Conservation (phyloP, 2,329 filamentous ascomycete genomes). For the Monosporascus sp. region DNA sequence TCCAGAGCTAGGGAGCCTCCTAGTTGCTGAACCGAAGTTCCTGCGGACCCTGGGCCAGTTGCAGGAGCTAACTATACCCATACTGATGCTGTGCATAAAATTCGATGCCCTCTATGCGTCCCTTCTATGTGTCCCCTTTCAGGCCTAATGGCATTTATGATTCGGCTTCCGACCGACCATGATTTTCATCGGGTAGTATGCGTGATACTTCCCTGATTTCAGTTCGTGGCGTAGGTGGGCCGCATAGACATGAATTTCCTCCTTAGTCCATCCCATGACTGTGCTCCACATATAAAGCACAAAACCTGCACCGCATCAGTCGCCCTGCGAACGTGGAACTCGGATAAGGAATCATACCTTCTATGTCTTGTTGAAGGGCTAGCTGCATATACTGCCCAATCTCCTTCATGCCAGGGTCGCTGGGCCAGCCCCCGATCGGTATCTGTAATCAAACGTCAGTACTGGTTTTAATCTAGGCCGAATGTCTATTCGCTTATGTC, state of each 20-base stretch:
- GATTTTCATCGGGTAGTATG: slow-evolving; percentile 20
- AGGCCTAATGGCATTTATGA: neutral
- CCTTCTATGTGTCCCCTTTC: no score
- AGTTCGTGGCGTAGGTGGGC: slow-evolving; percentile 24
- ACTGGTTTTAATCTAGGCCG: neutral
- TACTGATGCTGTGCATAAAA: no score
- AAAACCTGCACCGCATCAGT: slow-evolving; percentile 13
- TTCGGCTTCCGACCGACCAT: slow-evolving; percentile 24
- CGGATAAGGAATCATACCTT: slow-evolving; percentile 18
- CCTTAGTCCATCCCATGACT: slow-evolving; percentile 20
- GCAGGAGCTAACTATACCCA: no score
- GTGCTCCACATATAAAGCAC: slow-evolving; percentile 22
- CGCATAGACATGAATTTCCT: slow-evolving; percentile 24
- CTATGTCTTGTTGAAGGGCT: slow-evolving; percentile 27
- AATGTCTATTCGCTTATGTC: no score
- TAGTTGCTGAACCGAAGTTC: no score
- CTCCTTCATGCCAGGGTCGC: slow-evolving; percentile 29
- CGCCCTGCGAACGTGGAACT: neutral
- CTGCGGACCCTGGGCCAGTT: no score
- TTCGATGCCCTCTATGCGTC: no score
- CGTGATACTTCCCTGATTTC: slow-evolving; percentile 15
- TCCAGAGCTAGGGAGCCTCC: no score
- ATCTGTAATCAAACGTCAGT: slow-evolving; percentile 16
- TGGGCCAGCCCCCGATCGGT: slow-evolving; percentile 37
- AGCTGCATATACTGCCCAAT: slow-evolving; percentile 30